Percentiles rank a stretch among this genome's conserved stretches.
Conservation (phyloP, 2,329 filamentous ascomycete species). For the Beauveria caledonica region DNA sequence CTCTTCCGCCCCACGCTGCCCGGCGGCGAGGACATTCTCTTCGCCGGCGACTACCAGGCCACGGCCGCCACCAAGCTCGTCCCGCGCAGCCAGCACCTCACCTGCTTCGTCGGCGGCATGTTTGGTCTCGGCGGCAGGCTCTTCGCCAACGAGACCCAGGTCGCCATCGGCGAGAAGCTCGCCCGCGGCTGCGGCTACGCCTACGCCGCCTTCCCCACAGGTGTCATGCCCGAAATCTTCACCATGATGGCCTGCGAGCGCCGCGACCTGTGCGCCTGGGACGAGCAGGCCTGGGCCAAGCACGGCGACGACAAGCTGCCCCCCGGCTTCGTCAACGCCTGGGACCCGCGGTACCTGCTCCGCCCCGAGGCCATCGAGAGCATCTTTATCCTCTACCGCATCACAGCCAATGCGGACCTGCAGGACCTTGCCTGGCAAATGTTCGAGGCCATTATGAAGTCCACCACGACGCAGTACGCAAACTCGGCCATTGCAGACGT, state of each 20-base stretch:
- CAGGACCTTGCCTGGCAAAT: conserved; percentile 66
- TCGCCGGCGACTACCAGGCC: conserved; percentile 33
- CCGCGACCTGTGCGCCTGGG: conserved; percentile 24
- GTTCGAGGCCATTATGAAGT: conserved; percentile 55
- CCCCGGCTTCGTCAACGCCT: conserved; percentile 46
- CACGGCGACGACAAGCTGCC: conserved; percentile 29
- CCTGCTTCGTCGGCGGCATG: conserved; percentile 59
- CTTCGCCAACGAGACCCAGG: conserved; percentile 40
- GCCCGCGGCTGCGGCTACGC: conserved; percentile 56
- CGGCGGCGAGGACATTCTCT: conserved; percentile 48
- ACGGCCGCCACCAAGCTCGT: conserved; percentile 20
- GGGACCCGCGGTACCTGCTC: conserved; percentile 54
- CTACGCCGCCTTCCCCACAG: conserved; percentile 47
- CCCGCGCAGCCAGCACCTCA: conserved; percentile 44
- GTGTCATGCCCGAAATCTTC: conserved; percentile 56
- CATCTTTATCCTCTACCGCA: conserved; percentile 68
- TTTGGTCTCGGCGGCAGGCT: conserved; percentile 53
- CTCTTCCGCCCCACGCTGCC: conserved; percentile 60
- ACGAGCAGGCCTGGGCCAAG: conserved; percentile 21
- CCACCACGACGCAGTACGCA: conserved; percentile 54
- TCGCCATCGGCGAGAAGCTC: conserved; percentile 48
- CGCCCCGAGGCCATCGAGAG: conserved; percentile 75
- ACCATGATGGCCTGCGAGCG: conserved; percentile 19
- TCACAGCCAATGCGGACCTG: conserved; percentile 59
- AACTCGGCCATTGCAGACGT: conserved; percentile 61